phyloP scores from a whole-genome alignment of 176 grass and related monocot species.

The Musa schizocarpa region DNA sequence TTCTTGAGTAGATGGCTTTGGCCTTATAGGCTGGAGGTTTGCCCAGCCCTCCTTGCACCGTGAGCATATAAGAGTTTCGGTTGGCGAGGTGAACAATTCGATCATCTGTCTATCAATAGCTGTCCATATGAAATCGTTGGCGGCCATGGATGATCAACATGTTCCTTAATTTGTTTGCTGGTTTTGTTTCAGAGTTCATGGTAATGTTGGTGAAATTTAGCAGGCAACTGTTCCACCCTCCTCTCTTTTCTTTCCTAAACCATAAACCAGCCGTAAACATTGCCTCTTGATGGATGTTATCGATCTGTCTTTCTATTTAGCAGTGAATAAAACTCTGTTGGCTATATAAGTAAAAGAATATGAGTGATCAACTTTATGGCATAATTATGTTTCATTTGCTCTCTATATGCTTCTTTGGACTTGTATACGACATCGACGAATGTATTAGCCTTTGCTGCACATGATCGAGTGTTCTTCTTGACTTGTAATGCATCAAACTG shows the following conservation, averaged over 20 bases:
- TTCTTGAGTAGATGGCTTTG: conserved; percentile 65
- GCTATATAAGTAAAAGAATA: neutral
- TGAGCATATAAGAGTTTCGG: conserved; percentile 29
- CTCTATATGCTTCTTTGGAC: too few relatives aligned
- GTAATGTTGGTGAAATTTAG: neutral
- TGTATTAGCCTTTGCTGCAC: too few relatives aligned
- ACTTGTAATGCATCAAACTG: too few relatives aligned
- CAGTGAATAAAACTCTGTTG: neutral
- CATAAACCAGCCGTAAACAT: neutral
- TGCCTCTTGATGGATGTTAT: neutral
- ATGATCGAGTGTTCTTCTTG: too few relatives aligned
- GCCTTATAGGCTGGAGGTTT: conserved; percentile 32
- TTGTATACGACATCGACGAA: too few relatives aligned
- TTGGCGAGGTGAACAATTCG: conserved; percentile 27
- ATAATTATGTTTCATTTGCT: neutral
- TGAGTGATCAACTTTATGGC: neutral
- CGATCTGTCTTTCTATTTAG: too few relatives aligned
- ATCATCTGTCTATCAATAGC: conserved; percentile 38
- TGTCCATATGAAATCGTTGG: conserved; percentile 31
- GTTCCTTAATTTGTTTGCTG: conserved; percentile 22
- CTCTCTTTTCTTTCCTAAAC: conserved; percentile 3
- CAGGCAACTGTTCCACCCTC: neutral
- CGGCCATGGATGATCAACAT: conserved; percentile 42
- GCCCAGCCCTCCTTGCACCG: conserved; percentile 6
- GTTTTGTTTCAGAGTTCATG: conserved; percentile 14